Evolutionary conservation across 176 grass and related monocot genomes (phyloP).

Genomic region (Elaeis guineensis): DNA sequence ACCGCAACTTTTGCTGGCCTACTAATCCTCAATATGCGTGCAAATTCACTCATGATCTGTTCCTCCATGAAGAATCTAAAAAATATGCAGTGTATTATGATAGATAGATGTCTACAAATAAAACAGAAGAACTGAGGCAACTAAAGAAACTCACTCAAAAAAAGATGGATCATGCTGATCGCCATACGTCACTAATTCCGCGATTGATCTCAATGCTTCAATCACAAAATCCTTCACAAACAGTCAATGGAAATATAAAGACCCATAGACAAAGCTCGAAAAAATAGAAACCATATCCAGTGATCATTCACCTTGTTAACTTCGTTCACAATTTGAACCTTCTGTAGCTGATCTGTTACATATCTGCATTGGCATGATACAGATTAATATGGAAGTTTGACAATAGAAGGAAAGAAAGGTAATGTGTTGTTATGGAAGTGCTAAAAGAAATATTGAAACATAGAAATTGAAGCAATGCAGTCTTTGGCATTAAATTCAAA

Average conservation of each 20-base stretch:
- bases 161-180: slow-evolving; percentile 84
- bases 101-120: slow-evolving; percentile 1
- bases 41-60: slow-evolving; percentile 94
- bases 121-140: background rate
- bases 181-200: slow-evolving; percentile 91
- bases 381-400: slow-evolving; percentile 11
- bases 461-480: too few species aligned
- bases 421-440: too few species aligned
- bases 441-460: too few species aligned
- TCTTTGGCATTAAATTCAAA: too few species aligned
- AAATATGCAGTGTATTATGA: slow-evolving; percentile 15
- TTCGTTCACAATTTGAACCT: slow-evolving; percentile 81
- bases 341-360: slow-evolving; percentile 93
- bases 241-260: slow-evolving; percentile 12
- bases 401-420: too few species aligned
- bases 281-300: slow-evolving; percentile 1
- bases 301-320: slow-evolving; percentile 58
- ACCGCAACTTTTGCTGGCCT: slow-evolving; percentile 66
- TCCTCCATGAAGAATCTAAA: slow-evolving; percentile 99
- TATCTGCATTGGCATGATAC: slow-evolving; percentile 45
- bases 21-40: slow-evolving; percentile 81
- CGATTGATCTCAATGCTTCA: slow-evolving; percentile 94
- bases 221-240: slow-evolving; percentile 90
- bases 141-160: slow-evolving; percentile 70
- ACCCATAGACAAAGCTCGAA: slow-evolving; percentile 18